Evolutionary conservation across 176 grass and related monocot species (phyloP), one percentile per base, ranked within the genome.

Genomic region (Hordeum marinum): DNA sequence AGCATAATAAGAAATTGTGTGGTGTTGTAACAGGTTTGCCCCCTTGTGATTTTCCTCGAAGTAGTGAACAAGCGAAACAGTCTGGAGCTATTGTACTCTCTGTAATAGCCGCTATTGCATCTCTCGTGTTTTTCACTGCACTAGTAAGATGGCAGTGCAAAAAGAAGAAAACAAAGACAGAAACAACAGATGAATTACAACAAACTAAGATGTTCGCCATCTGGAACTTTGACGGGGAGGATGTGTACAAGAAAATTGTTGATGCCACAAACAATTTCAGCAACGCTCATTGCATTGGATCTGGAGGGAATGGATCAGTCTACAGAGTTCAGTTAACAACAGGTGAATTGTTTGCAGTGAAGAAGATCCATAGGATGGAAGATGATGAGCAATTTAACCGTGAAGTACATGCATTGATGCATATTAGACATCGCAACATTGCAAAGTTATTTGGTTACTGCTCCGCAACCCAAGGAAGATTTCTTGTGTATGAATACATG

Each of bases 401-500:
- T 34, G 50, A 77, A 59, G 11, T 59, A 58, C 5, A 8, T 32
- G 62, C 27, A 14, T 64, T 64, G 62, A 12, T 64, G 1, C 2
- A 64, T 64, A 31, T 64, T 64, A 26, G 62, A 64, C 62, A 59
- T 13, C 31, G 50, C 1, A 59, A 59, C 18, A 77, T 77, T 37
- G 74, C 29, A 29, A 59, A 77, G 26, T 48, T 77, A 20, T 77
- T 77, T 23, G 48, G 48, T 1, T 58, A 59, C 20, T 77, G 74
- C 55, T 77, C 74, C 6, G 62, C 74, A 7, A 11, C 50, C 57
- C 74, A 77, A 1, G 74, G 11, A 3, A 77, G 40, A 58, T 77
- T 77, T 55, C 74, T 59, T 57, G 74, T 58, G 4, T 76, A 76
- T 3, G 73, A 76, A 36, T 76, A 57, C 46, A 76, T 76, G 73